Percentiles rank a stretch among this genome's conserved stretches.
Conservation (phyloP, 179 eudicot species). For the Amaranthus tricolor region DNA sequence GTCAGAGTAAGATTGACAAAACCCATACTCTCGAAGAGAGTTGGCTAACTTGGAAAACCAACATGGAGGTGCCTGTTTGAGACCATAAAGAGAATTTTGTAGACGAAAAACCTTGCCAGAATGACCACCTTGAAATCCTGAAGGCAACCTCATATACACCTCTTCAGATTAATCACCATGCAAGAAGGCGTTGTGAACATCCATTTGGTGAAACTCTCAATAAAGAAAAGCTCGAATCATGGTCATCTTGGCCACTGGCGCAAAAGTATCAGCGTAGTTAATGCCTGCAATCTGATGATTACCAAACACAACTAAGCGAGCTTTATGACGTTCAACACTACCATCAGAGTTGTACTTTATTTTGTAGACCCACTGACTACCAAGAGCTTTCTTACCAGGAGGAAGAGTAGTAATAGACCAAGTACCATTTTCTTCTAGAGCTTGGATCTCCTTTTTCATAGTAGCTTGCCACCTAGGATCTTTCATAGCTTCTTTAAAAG, state of each 20-base stretch:
- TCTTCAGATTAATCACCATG: slow-evolving; percentile 1
- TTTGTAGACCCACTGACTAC: neutral
- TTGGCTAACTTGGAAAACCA: neutral
- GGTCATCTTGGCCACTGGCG: neutral
- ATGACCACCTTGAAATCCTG: neutral
- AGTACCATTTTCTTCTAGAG: neutral
- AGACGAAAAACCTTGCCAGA: neutral
- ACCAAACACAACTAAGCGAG: neutral
- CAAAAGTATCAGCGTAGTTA: neutral
- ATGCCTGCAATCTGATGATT: neutral
- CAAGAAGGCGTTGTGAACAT: neutral
- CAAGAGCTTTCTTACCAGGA: neutral
- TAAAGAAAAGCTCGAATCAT: neutral
- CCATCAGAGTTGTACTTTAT: slow-evolving; percentile 10
- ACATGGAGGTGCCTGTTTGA: neutral
- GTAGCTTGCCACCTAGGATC: neutral
- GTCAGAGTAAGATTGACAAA: neutral
- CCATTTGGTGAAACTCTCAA: neutral
- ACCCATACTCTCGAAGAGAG: neutral
- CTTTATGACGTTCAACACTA: neutral
- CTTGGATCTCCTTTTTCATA: neutral
- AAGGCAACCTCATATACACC: neutral
- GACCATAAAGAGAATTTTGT: neutral
- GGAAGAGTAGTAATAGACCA: neutral
- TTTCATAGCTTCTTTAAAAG: neutral